These are phyloP conservation scores for Ophiostoma ulmi DNA, from an alignment of 2,329 filamentous ascomycete genomes.

Conservation along the genomic window DNA sequence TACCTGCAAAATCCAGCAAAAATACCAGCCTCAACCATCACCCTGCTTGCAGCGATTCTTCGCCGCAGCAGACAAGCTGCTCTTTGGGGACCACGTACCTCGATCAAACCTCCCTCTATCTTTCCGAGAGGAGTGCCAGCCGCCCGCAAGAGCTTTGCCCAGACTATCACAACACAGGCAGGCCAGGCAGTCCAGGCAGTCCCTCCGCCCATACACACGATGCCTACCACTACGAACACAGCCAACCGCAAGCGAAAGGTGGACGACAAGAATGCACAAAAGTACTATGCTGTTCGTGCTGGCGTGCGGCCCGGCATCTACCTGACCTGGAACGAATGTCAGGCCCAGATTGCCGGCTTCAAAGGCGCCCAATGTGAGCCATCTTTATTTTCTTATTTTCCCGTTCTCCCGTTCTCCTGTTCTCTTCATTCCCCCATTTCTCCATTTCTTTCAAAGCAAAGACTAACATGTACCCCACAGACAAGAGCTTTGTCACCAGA, in stretches of 20 bases:
- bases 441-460: not conserved
- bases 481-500: conserved; percentile 70
- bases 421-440: conserved; percentile 29
- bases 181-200: too few relatives aligned
- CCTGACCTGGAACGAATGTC: conserved; percentile 55
- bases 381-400: too few relatives aligned
- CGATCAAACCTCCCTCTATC: not conserved
- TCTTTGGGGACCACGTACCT: not conserved
- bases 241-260: conserved; percentile 46
- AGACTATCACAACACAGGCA: not conserved
- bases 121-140: not conserved
- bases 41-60: conserved; percentile 8
- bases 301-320: conserved; percentile 59
- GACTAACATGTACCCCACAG: conserved; percentile 40
- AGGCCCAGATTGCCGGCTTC: conserved; percentile 56
- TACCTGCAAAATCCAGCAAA: not conserved
- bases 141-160: not conserved
- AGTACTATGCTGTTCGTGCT: conserved; percentile 59
- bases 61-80: conserved; percentile 2
- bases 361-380: conserved; percentile 61
- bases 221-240: conserved; percentile 16
- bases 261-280: conserved; percentile 42
- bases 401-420: too few relatives aligned
- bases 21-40: not conserved
- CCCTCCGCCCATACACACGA: not conserved